Conservation (phyloP, 2,329 filamentous ascomycete species). For the Zymoseptoria crescenta region DNA sequence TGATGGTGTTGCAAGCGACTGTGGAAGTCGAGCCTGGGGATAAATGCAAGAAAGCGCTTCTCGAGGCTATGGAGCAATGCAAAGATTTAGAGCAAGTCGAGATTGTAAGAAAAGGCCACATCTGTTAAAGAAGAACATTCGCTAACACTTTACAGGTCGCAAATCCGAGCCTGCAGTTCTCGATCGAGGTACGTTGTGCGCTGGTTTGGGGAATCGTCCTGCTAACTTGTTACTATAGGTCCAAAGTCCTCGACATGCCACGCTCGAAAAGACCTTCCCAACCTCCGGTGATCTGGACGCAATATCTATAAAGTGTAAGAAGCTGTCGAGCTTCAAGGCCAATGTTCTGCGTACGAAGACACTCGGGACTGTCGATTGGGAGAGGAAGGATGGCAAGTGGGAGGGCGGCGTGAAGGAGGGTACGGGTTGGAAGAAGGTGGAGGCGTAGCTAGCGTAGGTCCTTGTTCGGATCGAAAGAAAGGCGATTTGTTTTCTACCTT, state of each 20-base stretch:
- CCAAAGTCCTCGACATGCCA: conserved; percentile 23
- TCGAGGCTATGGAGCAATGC: conserved; percentile 25
- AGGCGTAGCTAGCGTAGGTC: no score
- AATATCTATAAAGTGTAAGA: conserved; percentile 28
- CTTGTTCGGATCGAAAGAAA: no score
- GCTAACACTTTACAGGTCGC: conserved; percentile 10
- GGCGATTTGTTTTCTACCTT: no score
- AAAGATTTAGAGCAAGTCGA: conserved; percentile 34
- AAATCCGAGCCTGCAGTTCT: conserved; percentile 32
- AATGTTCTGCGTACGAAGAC: conserved; percentile 30
- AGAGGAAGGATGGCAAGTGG: conserved; percentile 28
- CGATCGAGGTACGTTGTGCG: conserved; percentile 30
- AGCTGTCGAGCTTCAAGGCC: conserved; percentile 32
- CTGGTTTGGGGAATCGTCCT: conserved; percentile 7
- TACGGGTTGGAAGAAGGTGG: conserved; percentile 1
- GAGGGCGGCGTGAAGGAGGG: conserved; percentile 22
- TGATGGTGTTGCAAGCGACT: conserved; percentile 35
- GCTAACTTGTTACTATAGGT: conserved; percentile 13
- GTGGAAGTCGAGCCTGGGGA: conserved; percentile 31
- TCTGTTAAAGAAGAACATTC: background rate
- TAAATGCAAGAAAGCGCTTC: conserved; percentile 29
- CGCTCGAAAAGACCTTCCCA: conserved; percentile 29
- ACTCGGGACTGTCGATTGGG: conserved; percentile 30
- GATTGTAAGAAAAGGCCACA: conserved; percentile 22
- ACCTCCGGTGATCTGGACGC: conserved; percentile 28